These are phyloP conservation scores for Petunia hybrid DNA, from an alignment of 305 asterid genomes.

Conservation along the genomic window DNA sequence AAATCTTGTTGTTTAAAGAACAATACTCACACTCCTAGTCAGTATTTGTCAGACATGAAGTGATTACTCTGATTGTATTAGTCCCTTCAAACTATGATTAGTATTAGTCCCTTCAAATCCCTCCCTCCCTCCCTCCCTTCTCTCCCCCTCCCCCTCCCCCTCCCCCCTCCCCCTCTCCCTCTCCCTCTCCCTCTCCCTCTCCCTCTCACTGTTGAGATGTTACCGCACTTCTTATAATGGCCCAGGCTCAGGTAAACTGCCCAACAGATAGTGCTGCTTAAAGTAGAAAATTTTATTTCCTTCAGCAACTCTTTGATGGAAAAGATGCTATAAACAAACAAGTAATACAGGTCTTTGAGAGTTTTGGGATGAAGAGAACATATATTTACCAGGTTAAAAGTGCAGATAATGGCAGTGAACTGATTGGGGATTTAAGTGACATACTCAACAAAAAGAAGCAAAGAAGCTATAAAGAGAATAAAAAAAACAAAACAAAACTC, in stretches of 20 bases:
- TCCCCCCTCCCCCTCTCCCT: no score
- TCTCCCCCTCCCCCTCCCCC: not conserved
- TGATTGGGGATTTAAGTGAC: not conserved
- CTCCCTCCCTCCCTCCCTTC: not conserved
- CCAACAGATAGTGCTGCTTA: not conserved
- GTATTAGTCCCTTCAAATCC: not conserved
- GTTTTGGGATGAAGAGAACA: not conserved
- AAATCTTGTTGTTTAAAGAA: constrained; percentile 8
- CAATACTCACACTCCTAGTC: constrained; percentile 15
- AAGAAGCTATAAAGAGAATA: constrained; percentile 10
- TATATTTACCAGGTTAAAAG: not conserved
- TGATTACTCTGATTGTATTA: not conserved
- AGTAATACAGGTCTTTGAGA: constrained; percentile 13
- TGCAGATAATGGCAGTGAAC: not conserved
- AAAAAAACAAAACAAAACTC: not conserved
- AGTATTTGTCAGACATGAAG: constrained; percentile 1
- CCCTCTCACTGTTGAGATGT: no score
- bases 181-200: no score
- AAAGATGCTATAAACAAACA: constrained; percentile 19
- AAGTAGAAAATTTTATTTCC: not conserved
- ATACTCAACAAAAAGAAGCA: not conserved
- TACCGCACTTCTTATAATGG: no score
- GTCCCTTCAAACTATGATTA: no score
- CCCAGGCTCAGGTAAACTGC: not conserved
- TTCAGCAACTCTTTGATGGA: constrained; percentile 10